Conservation (phyloP, 805 yeast species). For the Kregervanrija fluxuum region DNA sequence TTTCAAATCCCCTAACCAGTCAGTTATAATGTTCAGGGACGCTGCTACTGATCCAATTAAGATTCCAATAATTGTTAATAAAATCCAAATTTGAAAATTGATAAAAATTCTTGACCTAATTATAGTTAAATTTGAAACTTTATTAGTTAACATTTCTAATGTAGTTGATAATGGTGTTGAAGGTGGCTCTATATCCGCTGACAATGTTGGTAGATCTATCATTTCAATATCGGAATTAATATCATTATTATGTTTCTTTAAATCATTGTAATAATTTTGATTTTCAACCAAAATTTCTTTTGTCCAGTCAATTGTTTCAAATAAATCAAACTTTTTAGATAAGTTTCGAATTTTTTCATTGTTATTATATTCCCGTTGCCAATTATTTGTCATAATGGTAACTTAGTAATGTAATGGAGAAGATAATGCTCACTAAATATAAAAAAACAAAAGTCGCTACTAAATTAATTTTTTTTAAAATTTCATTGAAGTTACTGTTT, state of each 20-base stretch:
- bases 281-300: slow-evolving; percentile 52
- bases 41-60: slow-evolving; percentile 82
- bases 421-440: not conserved
- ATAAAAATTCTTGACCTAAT: slow-evolving; percentile 12
- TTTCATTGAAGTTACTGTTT: not conserved
- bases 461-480: not conserved
- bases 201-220: slow-evolving; percentile 6
- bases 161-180: slow-evolving; percentile 6
- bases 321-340: slow-evolving; percentile 49
- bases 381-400: not conserved
- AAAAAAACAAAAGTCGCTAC: not conserved
- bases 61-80: slow-evolving; percentile 68
- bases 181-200: slow-evolving; percentile 10
- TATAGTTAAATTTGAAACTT: slow-evolving; percentile 6
- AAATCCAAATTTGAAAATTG: slow-evolving; percentile 60
- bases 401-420: too few relatives aligned
- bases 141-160: slow-evolving; percentile 1
- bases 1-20: slow-evolving; percentile 74
- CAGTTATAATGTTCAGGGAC: slow-evolving; percentile 70
- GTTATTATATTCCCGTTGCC: slow-evolving; percentile 8
- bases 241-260: slow-evolving; percentile 7
- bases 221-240: not conserved
- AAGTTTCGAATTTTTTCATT: slow-evolving; percentile 5
- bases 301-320: slow-evolving; percentile 65
- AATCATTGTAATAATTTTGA: slow-evolving; percentile 19